phyloP scores from a whole-genome alignment of 108 stramenopile genomes.

The Skeletonema marinoi region DNA sequence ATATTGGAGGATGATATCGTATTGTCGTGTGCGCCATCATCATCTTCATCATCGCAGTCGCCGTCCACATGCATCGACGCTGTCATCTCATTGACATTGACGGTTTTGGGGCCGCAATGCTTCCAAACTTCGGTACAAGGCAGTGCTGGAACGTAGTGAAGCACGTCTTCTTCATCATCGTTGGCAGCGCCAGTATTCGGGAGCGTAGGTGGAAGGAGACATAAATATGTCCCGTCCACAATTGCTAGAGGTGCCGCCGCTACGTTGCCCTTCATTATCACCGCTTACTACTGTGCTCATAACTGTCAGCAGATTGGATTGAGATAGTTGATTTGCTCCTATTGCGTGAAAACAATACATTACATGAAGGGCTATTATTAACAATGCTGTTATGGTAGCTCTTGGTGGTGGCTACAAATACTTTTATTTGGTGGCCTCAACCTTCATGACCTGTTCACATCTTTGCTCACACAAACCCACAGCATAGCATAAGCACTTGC shows the following conservation, averaged over 20 bases:
- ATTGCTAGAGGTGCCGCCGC: conserved; percentile 21
- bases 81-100: not conserved
- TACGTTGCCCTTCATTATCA: not conserved
- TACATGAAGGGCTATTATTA: no score
- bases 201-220: conserved; percentile 12
- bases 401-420: no score
- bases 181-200: not conserved
- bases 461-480: no score
- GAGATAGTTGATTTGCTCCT: no score
- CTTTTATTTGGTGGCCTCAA: no score
- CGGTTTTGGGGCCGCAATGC: not conserved
- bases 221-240: conserved; percentile 35
- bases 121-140: not conserved
- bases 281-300: not conserved
- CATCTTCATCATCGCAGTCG: not conserved
- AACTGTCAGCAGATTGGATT: no score
- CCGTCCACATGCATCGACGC: not conserved
- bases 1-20: not conserved
- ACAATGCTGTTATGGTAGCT: no score
- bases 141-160: not conserved
- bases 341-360: no score
- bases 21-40: not conserved
- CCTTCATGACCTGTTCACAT: no score
- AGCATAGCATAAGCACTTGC: no score
- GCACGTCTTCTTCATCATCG: conserved; percentile 3